These are phyloP conservation scores for Favolaschia claudopus DNA, from an alignment of 768 basidiomycete species.

Conservation along the genomic window DNA sequence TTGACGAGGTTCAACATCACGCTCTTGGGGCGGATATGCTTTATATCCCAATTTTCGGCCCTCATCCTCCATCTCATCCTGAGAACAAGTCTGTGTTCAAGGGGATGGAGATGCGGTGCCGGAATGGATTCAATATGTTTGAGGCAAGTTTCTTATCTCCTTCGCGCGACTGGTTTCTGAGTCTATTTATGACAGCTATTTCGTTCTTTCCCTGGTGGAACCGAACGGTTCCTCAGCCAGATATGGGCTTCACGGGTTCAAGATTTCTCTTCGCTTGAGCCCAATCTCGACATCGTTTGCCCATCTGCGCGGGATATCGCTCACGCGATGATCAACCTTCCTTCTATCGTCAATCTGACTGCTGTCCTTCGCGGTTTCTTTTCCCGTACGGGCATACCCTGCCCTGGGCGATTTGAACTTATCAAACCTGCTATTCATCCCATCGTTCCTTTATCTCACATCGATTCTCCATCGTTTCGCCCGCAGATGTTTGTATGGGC, in stretches of 20 bases:
- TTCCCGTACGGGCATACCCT: background rate
- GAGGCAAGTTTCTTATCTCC: too few species aligned
- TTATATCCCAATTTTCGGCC: background rate
- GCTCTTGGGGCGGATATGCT: background rate
- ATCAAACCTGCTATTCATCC: background rate
- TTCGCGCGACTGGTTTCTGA: background rate
- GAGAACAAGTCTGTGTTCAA: background rate
- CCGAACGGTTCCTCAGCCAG: background rate
- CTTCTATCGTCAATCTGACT: background rate
- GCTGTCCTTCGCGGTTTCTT: background rate
- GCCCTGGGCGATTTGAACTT: background rate
- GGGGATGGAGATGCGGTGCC: background rate
- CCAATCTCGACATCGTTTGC: background rate
- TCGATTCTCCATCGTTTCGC: background rate
- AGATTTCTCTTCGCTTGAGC: background rate
- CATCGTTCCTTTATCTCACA: background rate
- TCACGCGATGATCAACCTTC: background rate
- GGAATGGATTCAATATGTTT: background rate
- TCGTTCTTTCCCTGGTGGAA: background rate
- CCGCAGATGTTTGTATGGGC: conserved; percentile 3
- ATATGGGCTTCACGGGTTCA: background rate
- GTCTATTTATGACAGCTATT: too few species aligned
- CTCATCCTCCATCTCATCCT: background rate
- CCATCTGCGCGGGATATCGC: background rate
- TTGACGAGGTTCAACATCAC: background rate